Base-by-base conservation (phyloP, 495 filamentous ascomycete species). In the Penicillium manginii region DNA sequence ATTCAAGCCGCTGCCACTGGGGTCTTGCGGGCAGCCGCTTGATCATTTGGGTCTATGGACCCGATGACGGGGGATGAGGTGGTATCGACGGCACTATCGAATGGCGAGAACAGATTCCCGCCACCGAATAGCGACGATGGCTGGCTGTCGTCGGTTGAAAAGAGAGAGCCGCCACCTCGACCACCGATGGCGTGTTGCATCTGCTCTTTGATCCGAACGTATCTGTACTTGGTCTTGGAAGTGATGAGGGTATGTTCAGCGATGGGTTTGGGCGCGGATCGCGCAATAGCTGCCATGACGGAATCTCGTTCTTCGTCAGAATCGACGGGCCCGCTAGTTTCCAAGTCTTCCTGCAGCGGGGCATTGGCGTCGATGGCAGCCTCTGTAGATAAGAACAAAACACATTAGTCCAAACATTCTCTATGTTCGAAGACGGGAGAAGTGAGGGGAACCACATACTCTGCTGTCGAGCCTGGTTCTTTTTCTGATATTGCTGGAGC, bases 391-490 rank as follows among this genome's bases (percentile, higher is more conserved):
- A 26, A 17, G 39, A 39, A 43, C 22, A 58, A 57, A 50, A 46
- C 17, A 43, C 19, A 19, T 43, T 43, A 43, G 40, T 10, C 17
- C 40, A 43, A 17, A 43, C n/a, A 4, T 19, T 43, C 40, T 9
- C 40, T 2, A 4, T 43, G 19, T 5, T 47, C 22, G 14, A 23
- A 26, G 21, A 22, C 10, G 22, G 23, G 46, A 10, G 6, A n/a
- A 47, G 46, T 29, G 7, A 8, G 26, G 6, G 26, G 42, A n/a
- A 40, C 4, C 11, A 76, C 83, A 62, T 83, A 92, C 90, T 96
- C 70, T 97, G 93, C 77, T 94, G 90, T 65, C 96, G 93, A 12
- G 94, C 94, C 74, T 98, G 94, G 70, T 98, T 98, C 81, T 96
- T 97, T 82, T 97, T 97, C 78, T 98, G 94, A 72, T 98, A 98